phyloP scores from a whole-genome alignment of 1,284 basidiomycete genomes.

The Puccinia polysora region DNA sequence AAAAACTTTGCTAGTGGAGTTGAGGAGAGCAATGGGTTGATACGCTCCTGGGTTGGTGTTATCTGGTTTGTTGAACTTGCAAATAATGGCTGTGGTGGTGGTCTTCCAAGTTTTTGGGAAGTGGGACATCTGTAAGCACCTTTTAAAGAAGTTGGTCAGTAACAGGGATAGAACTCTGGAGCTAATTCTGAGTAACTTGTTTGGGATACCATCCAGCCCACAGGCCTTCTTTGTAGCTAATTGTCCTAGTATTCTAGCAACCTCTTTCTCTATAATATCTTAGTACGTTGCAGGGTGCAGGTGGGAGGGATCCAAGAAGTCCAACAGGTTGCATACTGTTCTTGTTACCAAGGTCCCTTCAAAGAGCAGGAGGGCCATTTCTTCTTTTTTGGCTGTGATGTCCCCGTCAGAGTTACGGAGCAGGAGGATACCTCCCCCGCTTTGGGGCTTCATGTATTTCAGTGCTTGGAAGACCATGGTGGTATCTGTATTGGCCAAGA shows the following conservation, averaged over 20 bases:
- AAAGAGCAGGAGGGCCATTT: slow-evolving; percentile 16
- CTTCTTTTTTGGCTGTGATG: background rate
- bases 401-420: background rate
- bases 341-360: background rate
- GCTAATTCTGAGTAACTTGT: no score
- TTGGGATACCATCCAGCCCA: no score
- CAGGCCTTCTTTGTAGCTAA: background rate
- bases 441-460: background rate
- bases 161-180: no score
- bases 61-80: background rate
- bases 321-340: background rate
- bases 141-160: background rate
- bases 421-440: background rate
- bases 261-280: background rate
- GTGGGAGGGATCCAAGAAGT: background rate
- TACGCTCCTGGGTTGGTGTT: background rate
- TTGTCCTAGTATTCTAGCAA: background rate
- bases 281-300: background rate
- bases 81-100: background rate
- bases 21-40: background rate
- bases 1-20: background rate
- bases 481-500: background rate
- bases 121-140: background rate
- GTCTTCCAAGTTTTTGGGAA: background rate
- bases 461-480: slow-evolving; percentile 3